Percentiles rank a stretch among this genome's conserved stretches.
These are phyloP conservation scores for Multifurca ochricompacta DNA, from an alignment of 768 basidiomycete species.

Conservation along the genomic window DNA sequence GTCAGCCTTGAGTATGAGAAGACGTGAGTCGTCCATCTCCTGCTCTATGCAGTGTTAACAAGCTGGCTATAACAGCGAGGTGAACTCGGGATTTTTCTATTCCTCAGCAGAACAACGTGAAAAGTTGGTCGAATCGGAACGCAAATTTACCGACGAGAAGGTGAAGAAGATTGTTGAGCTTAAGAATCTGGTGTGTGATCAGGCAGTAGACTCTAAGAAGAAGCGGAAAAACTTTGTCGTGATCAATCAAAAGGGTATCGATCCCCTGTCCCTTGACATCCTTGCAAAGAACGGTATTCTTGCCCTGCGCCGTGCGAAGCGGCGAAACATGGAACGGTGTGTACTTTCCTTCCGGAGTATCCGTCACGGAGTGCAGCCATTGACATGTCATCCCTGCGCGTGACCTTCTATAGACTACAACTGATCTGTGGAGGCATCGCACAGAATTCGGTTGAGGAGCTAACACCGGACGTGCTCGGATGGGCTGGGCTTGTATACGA, in stretches of 20 bases:
- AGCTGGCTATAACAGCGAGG: constrained; percentile 57
- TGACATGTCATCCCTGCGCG: neutral
- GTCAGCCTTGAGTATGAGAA: constrained; percentile 99
- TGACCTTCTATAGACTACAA: constrained; percentile 54
- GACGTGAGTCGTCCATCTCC: constrained; percentile 58
- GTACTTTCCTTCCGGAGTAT: constrained; percentile 19
- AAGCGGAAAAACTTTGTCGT: constrained; percentile 85
- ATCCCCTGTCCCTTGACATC: constrained; percentile 92
- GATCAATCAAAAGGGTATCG: constrained; percentile 99
- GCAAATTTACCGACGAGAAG: constrained; percentile 88
- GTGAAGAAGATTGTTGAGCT: constrained; percentile 94
- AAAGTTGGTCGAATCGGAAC: constrained; percentile 96
- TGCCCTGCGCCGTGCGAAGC: constrained; percentile 89
- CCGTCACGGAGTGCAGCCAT: constrained; percentile 5
- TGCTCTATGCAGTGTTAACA: constrained; percentile 9
- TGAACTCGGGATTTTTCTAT: constrained; percentile 99
- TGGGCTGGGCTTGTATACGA: constrained; percentile 99
- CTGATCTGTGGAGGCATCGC: constrained; percentile 91
- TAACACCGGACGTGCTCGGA: constrained; percentile 84
- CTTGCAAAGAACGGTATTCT: constrained; percentile 95
- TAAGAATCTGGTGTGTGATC: constrained; percentile 94
- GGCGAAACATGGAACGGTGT: constrained; percentile 98
- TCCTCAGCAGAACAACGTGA: constrained; percentile 97
- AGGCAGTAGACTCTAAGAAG: constrained; percentile 74
- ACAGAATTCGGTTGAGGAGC: constrained; percentile 96